Conservation (phyloP, 2,329 filamentous ascomycete genomes). For the Colletotrichum nymphaeae region DNA sequence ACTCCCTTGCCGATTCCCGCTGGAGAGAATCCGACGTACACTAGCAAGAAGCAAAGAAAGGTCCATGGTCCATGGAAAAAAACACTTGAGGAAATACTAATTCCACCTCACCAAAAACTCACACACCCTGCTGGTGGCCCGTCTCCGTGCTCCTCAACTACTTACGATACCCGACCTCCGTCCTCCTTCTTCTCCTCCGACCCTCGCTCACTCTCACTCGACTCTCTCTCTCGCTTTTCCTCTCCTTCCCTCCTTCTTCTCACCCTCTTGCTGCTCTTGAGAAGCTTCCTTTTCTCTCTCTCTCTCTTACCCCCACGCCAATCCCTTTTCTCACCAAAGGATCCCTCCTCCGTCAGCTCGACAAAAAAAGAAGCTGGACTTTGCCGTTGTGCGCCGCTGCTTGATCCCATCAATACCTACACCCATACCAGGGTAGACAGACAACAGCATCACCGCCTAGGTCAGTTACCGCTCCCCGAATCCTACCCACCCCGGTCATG, state of each 20-base stretch:
- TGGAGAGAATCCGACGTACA: constrained; percentile 12
- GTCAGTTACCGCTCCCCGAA: constrained; percentile 28
- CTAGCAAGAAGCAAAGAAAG: neutral
- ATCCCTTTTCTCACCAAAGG: constrained; percentile 6
- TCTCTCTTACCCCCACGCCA: neutral
- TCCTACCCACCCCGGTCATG: constrained; percentile 19
- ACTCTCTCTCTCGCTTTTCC: constrained; percentile 31
- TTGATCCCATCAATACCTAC: neutral
- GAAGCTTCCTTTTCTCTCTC: neutral
- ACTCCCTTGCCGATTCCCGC: constrained; percentile 33
- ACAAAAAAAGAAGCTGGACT: constrained; percentile 32
- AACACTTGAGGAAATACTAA: neutral
- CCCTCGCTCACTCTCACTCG: constrained; percentile 24
- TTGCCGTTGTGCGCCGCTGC: constrained; percentile 27
- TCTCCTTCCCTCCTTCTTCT: constrained; percentile 7
- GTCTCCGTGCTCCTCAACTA: constrained; percentile 30
- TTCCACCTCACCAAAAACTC: constrained; percentile 5
- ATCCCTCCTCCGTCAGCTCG: constrained; percentile 16
- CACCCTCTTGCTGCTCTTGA: constrained; percentile 11
- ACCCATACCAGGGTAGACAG: neutral
- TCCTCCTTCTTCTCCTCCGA: constrained; percentile 27
- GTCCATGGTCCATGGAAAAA: neutral
- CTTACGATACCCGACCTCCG: constrained; percentile 30
- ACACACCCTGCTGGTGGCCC: constrained; percentile 5
- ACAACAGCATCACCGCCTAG: constrained; percentile 17